phyloP scores from a whole-genome alignment of 345 rosid genomes.

The Gossypium arboreum region DNA sequence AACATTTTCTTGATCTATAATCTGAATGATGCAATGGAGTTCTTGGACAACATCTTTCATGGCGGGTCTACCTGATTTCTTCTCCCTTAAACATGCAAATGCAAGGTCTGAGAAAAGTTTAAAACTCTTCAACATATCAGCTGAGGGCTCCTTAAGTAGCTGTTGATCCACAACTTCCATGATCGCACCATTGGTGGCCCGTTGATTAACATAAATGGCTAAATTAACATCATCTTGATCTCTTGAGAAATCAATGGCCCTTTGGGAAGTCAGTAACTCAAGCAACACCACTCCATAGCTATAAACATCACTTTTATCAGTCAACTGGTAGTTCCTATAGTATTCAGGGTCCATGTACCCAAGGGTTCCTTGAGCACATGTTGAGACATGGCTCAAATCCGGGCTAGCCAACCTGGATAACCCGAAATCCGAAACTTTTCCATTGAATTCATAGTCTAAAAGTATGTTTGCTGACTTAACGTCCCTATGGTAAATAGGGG shows the following conservation, averaged over 20 bases:
- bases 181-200: constrained; percentile 28
- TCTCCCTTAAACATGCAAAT: constrained; percentile 43
- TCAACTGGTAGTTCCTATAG: constrained; percentile 53
- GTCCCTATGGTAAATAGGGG: constrained; percentile 58
- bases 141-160: constrained; percentile 32
- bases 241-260: constrained; percentile 50
- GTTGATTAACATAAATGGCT: constrained; percentile 39
- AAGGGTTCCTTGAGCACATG: constrained; percentile 62
- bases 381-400: constrained; percentile 58
- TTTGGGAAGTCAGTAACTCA: constrained; percentile 52
- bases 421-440: constrained; percentile 58
- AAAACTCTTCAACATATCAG: constrained; percentile 20
- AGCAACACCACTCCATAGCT: constrained; percentile 56
- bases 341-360: constrained; percentile 67
- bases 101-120: constrained; percentile 41
- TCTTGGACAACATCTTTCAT: constrained; percentile 50
- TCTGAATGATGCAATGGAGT: constrained; percentile 36
- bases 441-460: constrained; percentile 38
- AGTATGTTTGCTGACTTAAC: constrained; percentile 62
- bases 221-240: constrained; percentile 47
- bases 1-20: constrained; percentile 17
- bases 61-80: constrained; percentile 44
- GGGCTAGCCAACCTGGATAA: constrained; percentile 55
- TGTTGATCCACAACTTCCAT: constrained; percentile 42
- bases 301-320: constrained; percentile 60